These are phyloP conservation scores for Phyllostachys edulis DNA, from an alignment of 176 grass and related monocot genomes.

Conservation along the genomic window DNA sequence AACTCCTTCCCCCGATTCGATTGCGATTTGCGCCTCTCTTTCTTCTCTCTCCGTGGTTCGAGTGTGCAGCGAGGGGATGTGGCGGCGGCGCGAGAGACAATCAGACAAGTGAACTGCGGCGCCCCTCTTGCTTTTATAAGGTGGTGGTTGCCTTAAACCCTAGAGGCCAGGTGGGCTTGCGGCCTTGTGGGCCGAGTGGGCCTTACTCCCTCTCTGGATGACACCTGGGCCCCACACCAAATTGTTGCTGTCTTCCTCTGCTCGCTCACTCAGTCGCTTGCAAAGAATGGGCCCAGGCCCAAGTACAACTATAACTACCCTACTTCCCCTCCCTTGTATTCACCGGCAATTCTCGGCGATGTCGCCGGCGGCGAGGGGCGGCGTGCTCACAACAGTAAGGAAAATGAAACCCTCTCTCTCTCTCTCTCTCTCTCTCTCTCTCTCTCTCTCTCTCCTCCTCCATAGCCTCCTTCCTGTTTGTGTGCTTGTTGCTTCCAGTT, in stretches of 20 bases:
- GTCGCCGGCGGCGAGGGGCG: neutral
- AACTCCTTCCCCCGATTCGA: neutral
- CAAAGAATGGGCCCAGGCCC: neutral
- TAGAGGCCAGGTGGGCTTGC: neutral
- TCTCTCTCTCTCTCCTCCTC: neutral
- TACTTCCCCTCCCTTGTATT: neutral
- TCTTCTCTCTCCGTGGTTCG: neutral
- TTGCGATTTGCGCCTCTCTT: neutral
- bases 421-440: neutral
- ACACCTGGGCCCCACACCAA: neutral
- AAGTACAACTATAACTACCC: neutral
- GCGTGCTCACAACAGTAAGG: neutral
- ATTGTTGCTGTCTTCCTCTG: neutral
- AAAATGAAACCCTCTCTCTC: neutral
- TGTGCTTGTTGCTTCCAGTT: neutral
- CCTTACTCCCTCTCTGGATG: neutral
- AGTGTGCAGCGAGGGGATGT: neutral
- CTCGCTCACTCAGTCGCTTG: neutral
- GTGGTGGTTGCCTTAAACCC: neutral
- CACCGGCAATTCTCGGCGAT: neutral
- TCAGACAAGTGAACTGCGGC: neutral
- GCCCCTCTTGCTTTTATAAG: neutral
- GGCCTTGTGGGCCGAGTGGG: too few species aligned
- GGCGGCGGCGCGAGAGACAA: neutral
- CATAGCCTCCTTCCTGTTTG: neutral